Evolutionary conservation across 805 yeast species (phyloP).

Genomic region (Ogataea ganodermae): DNA sequence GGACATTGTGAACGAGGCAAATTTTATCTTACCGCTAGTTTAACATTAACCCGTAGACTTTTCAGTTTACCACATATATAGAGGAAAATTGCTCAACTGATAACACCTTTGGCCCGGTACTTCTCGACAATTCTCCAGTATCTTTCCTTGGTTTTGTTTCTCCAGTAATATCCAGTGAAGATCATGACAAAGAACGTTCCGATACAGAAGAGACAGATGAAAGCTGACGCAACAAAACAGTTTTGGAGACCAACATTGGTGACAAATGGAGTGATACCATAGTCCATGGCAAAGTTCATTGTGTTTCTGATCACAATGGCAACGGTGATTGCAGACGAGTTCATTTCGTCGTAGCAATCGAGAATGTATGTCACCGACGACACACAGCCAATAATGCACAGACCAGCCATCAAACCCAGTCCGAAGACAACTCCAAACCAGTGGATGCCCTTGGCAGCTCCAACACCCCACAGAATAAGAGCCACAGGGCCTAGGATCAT

Average conservation of each 20-base stretch:
- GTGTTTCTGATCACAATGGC: conserved; percentile 58
- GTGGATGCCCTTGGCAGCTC: conserved; percentile 53
- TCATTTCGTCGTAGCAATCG: conserved; percentile 57
- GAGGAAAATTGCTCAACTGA: not conserved
- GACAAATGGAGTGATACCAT: conserved; percentile 63
- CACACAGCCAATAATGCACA: conserved; percentile 54
- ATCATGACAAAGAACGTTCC: conserved; percentile 46
- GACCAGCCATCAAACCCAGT: conserved; percentile 57
- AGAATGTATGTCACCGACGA: conserved; percentile 54
- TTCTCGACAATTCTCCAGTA: conserved; percentile 39
- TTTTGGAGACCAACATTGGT: conserved; percentile 53
- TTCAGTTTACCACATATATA: too few relatives aligned
- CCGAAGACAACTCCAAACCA: conserved; percentile 61
- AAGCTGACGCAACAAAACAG: conserved; percentile 58
- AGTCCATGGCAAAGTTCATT: conserved; percentile 60
- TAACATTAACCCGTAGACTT: too few relatives aligned
- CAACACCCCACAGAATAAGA: conserved; percentile 63
- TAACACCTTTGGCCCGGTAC: conserved; percentile 27
- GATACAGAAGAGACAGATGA: conserved; percentile 49
- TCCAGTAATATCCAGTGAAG: conserved; percentile 39
- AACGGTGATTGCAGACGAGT: conserved; percentile 54
- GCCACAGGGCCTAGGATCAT: conserved; percentile 56
- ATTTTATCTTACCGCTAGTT: conserved; percentile 31
- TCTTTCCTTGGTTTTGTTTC: conserved; percentile 34
- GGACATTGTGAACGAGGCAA: conserved; percentile 27